A percentile compares a stretch with the other conserved stretches of the same genome.
These are phyloP conservation scores for Colletotrichum chlorophyti DNA, from an alignment of 2,329 filamentous ascomycete genomes.

Conservation along the genomic window DNA sequence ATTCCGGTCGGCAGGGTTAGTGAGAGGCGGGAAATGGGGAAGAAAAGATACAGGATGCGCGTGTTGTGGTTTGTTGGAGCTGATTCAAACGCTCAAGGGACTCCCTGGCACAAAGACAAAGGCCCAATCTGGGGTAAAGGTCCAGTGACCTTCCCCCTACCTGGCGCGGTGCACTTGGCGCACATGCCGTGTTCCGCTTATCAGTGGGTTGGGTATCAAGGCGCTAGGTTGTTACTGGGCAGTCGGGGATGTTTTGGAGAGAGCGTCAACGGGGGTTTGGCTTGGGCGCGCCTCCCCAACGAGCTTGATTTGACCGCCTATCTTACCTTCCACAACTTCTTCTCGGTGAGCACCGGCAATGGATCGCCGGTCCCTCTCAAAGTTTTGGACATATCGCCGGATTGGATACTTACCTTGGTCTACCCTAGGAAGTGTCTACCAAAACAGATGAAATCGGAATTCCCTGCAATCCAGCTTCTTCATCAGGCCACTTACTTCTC, in stretches of 20 bases:
- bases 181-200: conserved; percentile 6
- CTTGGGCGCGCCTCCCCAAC: neutral
- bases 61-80: neutral
- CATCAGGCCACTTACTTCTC: too few relatives aligned
- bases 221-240: conserved; percentile 12
- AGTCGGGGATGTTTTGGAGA: conserved; percentile 2
- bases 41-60: neutral
- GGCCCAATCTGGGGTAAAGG: conserved; percentile 6
- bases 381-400: too few relatives aligned
- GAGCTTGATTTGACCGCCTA: neutral
- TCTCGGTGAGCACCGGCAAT: too few relatives aligned
- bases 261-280: neutral
- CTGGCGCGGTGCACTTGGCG: conserved; percentile 2
- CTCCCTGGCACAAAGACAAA: neutral
- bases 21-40: too few relatives aligned
- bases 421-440: too few relatives aligned
- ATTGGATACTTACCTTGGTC: too few relatives aligned
- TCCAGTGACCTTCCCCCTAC: neutral
- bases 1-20: neutral
- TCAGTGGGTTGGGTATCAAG: neutral
- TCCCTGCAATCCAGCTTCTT: too few relatives aligned
- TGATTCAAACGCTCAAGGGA: neutral
- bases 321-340: neutral
- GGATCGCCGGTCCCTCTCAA: too few relatives aligned
- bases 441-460: too few relatives aligned